Evolutionary conservation across 352 stramenopile species (phyloP).

Genomic region (Globisporangium cystogenes): DNA sequence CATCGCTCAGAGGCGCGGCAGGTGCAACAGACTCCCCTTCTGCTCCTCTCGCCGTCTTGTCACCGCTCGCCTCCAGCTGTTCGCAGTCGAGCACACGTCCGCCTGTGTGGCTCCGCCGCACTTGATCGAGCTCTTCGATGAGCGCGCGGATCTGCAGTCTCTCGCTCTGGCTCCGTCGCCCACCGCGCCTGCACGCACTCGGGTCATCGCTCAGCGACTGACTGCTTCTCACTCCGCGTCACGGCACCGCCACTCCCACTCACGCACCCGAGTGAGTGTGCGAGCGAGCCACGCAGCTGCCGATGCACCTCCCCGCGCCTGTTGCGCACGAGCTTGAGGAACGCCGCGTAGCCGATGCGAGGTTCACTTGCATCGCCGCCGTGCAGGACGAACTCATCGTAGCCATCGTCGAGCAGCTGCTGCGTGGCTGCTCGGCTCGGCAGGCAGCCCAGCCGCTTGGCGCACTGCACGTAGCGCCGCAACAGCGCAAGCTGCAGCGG

Average conservation of each 20-base stretch:
- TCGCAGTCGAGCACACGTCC: slow-evolving; percentile 19
- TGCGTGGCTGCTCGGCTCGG: slow-evolving; percentile 46
- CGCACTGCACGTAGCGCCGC: slow-evolving; percentile 53
- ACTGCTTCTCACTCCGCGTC: not conserved
- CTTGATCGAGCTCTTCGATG: slow-evolving; percentile 47
- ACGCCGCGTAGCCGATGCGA: slow-evolving; percentile 46
- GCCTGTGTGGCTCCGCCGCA: slow-evolving; percentile 24
- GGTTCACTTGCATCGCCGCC: slow-evolving; percentile 52
- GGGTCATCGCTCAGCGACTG: not conserved
- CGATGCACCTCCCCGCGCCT: slow-evolving; percentile 40
- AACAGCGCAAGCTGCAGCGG: slow-evolving; percentile 48
- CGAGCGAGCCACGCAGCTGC: slow-evolving; percentile 14
- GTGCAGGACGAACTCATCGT: slow-evolving; percentile 68
- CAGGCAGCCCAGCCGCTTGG: slow-evolving; percentile 38
- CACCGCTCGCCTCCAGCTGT: slow-evolving; percentile 8
- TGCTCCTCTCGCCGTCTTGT: not conserved
- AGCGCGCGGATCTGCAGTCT: slow-evolving; percentile 47
- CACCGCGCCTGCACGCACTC: slow-evolving; percentile 10
- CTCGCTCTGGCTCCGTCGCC: slow-evolving; percentile 33
- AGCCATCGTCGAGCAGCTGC: slow-evolving; percentile 55
- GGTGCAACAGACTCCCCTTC: not conserved
- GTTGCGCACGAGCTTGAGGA: slow-evolving; percentile 68
- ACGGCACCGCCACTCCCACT: not conserved
- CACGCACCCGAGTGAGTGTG: slow-evolving; percentile 16
- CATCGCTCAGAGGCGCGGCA: not conserved